Evolutionary conservation across 2,329 filamentous ascomycete species (phyloP), one percentile per base, ranked within the genome.

Genomic region (Xylariaceae sp.): DNA sequence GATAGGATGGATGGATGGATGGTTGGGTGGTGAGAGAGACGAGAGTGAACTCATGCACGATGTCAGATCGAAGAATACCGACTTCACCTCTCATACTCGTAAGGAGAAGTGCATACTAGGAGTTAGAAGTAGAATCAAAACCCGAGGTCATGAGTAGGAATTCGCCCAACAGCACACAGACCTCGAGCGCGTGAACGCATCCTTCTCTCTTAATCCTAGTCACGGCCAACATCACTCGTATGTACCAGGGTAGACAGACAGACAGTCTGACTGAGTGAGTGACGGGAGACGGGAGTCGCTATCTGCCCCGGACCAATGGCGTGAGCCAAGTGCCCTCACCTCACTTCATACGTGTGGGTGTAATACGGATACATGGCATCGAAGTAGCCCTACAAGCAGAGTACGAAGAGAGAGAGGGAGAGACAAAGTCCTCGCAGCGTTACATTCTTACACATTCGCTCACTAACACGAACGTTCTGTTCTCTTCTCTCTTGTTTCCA

Each of bases 21-120:
- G 17, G 17, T 18, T 18, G 17, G 17, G 17, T 18, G 17, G 23
- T 30, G 23, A 30, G 23, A 30, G 23, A 30, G 23, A 30, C 23
- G 4, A 30, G 3, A 63, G 67, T 11, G 11, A 41, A 13, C 67
- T 65, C 64, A 71, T 71, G 68, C 68, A 69, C 68, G 67, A 71
- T 71, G 68, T 69, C 61, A 71, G 68, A 71, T 71, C 62, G 56
- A 9, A 41, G 8, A 64, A 60, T 30, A 53, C 58, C 62, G 60
- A 64, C 69, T 5, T 30, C 23, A 60, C 62, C 64, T 60, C 64
- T 56, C 58, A 60, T 2, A 18, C 2, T 39, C 35, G 35, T 39
- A 39, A 39, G 7, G 37, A 39, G 10, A 39, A 4, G 37, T 8
- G 4, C 61, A 51, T 30, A 62, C 59, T 62, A 50, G 55, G 59